Conservation (phyloP, 2,329 filamentous ascomycete genomes). For the Zasmidium citrigriseum region DNA sequence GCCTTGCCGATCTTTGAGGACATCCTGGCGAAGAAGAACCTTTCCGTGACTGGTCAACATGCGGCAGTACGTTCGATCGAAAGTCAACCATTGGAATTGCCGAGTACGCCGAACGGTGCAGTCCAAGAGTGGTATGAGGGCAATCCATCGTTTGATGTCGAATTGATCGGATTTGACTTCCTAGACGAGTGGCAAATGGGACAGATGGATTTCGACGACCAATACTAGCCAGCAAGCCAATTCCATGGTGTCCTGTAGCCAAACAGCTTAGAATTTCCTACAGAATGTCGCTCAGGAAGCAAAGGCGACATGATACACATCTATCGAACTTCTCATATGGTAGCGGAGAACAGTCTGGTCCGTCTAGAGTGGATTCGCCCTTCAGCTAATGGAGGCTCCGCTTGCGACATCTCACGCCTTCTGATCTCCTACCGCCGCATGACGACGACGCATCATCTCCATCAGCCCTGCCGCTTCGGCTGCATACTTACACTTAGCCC, state of each 20-base stretch:
- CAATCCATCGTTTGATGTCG: not conserved
- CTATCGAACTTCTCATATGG: no score
- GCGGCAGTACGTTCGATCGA: not conserved
- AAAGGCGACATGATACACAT: not conserved
- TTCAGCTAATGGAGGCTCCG: not conserved
- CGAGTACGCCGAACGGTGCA: not conserved
- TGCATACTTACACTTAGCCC: slow-evolving; percentile 67
- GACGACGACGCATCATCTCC: not conserved
- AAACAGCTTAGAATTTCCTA: not conserved
- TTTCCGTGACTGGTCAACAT: not conserved
- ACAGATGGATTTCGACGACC: not conserved
- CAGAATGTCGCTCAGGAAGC: not conserved
- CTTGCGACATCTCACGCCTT: not conserved
- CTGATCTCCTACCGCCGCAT: not conserved
- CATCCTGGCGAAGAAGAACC: not conserved
- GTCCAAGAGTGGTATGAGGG: not conserved
- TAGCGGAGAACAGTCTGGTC: no score
- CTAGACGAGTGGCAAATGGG: not conserved
- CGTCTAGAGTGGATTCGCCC: no score
- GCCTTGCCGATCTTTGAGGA: not conserved
- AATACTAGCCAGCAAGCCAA: not conserved
- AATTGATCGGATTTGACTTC: not conserved
- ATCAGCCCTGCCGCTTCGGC: slow-evolving; percentile 51
- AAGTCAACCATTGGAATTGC: not conserved
- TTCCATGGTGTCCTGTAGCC: not conserved